Evolutionary conservation across 495 filamentous ascomycete species (phyloP).

Genomic region (Aspergillus sparsus): DNA sequence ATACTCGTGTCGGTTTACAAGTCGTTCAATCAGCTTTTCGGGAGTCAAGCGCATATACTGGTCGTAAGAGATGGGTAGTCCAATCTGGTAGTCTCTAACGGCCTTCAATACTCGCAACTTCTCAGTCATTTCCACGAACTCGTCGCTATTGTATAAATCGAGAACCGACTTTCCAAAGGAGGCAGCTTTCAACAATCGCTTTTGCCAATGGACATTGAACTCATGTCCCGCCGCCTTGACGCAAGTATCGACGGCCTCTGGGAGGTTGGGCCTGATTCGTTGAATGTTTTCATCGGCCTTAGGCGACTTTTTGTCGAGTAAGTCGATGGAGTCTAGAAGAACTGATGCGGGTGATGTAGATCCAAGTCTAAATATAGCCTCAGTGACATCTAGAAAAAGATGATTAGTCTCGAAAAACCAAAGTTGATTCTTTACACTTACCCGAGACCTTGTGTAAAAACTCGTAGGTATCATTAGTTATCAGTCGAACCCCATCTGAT

Average conservation of each 20-base stretch:
- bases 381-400: constrained; percentile 61
- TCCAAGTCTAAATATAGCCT: constrained; percentile 85
- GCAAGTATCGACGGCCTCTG: constrained; percentile 89
- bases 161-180: constrained; percentile 97
- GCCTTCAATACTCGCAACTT: constrained; percentile 90
- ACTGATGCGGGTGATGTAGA: constrained; percentile 87
- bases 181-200: constrained; percentile 89
- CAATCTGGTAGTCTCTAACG: constrained; percentile 85
- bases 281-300: constrained; percentile 98
- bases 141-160: constrained; percentile 94
- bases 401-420: constrained; percentile 6
- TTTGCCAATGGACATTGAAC: constrained; percentile 88
- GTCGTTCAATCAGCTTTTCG: constrained; percentile 78
- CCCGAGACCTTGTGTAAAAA: constrained; percentile 89
- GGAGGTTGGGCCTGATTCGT: constrained; percentile 80
- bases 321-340: constrained; percentile 86
- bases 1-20: constrained; percentile 89
- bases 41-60: constrained; percentile 87
- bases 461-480: constrained; percentile 91
- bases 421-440: constrained; percentile 24
- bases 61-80: constrained; percentile 87
- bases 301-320: constrained; percentile 88
- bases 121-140: constrained; percentile 98
- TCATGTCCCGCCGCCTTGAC: constrained; percentile 90
- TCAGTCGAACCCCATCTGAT: constrained; percentile 80